Base-by-base conservation (phyloP, 768 basidiomycete species). In the Boletus rubropictus region DNA sequence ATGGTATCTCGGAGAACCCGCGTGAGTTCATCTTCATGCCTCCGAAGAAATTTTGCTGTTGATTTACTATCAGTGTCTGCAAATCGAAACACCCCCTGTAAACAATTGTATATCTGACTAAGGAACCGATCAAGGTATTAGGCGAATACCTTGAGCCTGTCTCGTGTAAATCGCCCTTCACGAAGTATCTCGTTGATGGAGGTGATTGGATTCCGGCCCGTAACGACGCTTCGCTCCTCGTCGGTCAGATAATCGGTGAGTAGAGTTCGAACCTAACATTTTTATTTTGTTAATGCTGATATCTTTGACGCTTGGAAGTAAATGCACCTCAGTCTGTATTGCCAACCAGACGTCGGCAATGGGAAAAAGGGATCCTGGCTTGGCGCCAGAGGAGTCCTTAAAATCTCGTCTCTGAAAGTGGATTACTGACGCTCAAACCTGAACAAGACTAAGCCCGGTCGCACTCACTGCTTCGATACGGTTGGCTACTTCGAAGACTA, bases 171-270 rank as follows among this genome's bases (percentile, higher is more conserved):
- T 56, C 81, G 85, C 29, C 89, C 88, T 45, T 90, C 89, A 14
- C 91, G 79, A 32, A 99, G 76, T 12, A 90, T 84, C 55, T 98
- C 96, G 56, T 94, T 96, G 64, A 98, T 91, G 1, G 94, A 92
- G 0, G 84, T 82, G 51, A 97, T 86, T 7, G 90, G 89, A 63
- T 94, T 92, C 37, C 92, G 77, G 6, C 88, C 84, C 18, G 88
- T 76, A 8, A 81, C 75, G 5, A 81, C 75, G 8, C 86, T 86
- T 67, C 83, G 83, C 52, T 90, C 86, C 54, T 95, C 93, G 65
- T 93, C 89, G n/a, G 84, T 86, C 2, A 99, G 73, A 69, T 97
- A 97, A 66, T 93, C 90, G 46, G 81, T 78, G 33, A 97, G 78
- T 4, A 98, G 66, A 5, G 78, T 83, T 49, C 86, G 83, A 35